Evolutionary conservation across 2,329 filamentous ascomycete species (phyloP).

Genomic region (Beauveria bassiana): DNA sequence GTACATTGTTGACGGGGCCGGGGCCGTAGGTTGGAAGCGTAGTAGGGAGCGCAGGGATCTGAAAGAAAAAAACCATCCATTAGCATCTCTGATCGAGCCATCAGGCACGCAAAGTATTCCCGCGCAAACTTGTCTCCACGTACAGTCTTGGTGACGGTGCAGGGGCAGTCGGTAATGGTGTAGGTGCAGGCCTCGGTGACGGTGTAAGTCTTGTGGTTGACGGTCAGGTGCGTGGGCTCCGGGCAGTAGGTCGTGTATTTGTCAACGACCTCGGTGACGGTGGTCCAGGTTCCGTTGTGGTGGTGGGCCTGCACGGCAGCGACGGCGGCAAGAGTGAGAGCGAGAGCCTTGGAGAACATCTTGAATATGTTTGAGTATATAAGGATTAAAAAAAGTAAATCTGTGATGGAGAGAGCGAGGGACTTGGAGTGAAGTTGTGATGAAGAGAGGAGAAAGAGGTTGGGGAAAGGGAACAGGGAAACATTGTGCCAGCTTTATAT

Average conservation of each 20-base stretch:
- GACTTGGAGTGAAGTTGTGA: conserved; percentile 1
- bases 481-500: background rate
- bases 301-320: conserved; percentile 13
- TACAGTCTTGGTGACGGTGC: conserved; percentile 28
- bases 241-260: conserved; percentile 35
- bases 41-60: background rate
- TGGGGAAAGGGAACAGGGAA: background rate
- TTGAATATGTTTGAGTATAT: conserved; percentile 6
- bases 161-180: conserved; percentile 48
- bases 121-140: background rate
- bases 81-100: conserved; percentile 18
- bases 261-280: conserved; percentile 28
- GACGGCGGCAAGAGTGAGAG: conserved; percentile 19
- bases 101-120: too few relatives aligned
- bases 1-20: too few relatives aligned
- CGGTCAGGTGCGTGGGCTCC: conserved; percentile 42
- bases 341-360: conserved; percentile 24
- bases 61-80: background rate
- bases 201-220: conserved; percentile 44
- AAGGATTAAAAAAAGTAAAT: background rate
- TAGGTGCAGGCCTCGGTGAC: conserved; percentile 46
- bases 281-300: conserved; percentile 16
- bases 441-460: background rate
- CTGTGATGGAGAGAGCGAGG: background rate
- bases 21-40: too few relatives aligned